A percentile compares a stretch with the other conserved stretches of the same genome.
These are phyloP conservation scores for Fonsecaea multimorphosa DNA, from an alignment of 2,329 filamentous ascomycete species.

Conservation along the genomic window DNA sequence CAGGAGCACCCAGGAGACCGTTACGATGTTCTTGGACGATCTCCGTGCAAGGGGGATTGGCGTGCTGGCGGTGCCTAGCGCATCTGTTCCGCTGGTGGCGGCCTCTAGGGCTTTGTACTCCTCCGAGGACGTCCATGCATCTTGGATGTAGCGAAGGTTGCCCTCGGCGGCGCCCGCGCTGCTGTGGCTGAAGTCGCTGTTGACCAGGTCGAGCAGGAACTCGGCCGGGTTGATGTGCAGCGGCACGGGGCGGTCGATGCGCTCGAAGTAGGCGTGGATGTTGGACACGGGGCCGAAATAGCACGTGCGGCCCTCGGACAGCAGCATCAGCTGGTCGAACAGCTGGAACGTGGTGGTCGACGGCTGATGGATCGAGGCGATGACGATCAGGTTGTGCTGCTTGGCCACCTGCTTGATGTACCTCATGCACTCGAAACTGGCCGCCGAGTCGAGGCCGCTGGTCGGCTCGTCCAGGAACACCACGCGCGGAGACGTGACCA, in stretches of 20 bases:
- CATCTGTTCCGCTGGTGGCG: neutral
- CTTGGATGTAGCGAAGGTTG: conserved; percentile 61
- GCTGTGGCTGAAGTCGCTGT: conserved; percentile 71
- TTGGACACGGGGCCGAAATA: conserved; percentile 71
- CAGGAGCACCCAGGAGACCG: conserved; percentile 68
- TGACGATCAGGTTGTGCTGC: conserved; percentile 68
- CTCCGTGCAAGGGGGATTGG: neutral
- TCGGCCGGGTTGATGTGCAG: conserved; percentile 79
- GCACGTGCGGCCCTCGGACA: conserved; percentile 72
- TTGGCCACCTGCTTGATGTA: conserved; percentile 72
- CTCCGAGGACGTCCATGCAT: conserved; percentile 56
- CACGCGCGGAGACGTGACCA: conserved; percentile 80
- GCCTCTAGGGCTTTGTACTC: conserved; percentile 18
- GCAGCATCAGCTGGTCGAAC: conserved; percentile 78
- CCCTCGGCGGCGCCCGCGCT: conserved; percentile 53
- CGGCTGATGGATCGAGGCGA: conserved; percentile 85
- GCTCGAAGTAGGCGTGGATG: conserved; percentile 68
- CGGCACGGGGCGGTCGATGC: conserved; percentile 68
- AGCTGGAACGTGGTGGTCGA: conserved; percentile 78
- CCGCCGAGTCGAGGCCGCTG: conserved; percentile 79
- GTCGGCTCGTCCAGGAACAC: conserved; percentile 86
- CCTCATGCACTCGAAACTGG: conserved; percentile 75
- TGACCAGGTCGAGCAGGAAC: conserved; percentile 78
- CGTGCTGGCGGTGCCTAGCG: neutral
- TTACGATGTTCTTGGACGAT: conserved; percentile 19